phyloP scores from a whole-genome alignment of 2,329 filamentous ascomycete genomes.

The Xylaria sp. region DNA sequence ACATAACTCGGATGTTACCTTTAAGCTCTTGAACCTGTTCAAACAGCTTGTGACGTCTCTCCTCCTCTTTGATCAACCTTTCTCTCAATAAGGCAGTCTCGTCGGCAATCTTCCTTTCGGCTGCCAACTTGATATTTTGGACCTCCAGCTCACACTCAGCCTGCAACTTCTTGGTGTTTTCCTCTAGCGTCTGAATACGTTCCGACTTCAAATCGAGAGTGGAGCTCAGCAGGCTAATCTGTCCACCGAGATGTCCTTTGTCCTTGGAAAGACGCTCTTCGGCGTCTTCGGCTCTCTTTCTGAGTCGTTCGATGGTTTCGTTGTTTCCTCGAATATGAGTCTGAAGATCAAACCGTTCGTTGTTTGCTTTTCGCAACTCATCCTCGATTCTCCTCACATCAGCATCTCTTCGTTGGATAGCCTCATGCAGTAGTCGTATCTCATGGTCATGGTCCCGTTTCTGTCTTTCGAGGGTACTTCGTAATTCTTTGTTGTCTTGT shows the following conservation, averaged over 20 bases:
- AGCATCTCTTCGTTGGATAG: constrained; percentile 65
- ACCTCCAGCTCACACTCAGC: constrained; percentile 41
- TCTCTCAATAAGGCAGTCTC: constrained; percentile 70
- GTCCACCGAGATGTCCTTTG: constrained; percentile 47
- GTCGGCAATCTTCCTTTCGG: constrained; percentile 77
- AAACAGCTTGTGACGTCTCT: constrained; percentile 87
- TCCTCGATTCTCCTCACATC: constrained; percentile 61
- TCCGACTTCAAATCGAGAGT: constrained; percentile 45
- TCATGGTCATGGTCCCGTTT: constrained; percentile 60
- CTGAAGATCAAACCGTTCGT: constrained; percentile 40
- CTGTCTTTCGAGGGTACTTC: constrained; percentile 61
- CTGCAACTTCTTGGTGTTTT: constrained; percentile 41
- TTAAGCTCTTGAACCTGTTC: constrained; percentile 98
- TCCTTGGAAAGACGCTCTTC: constrained; percentile 47
- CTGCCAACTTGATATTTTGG: constrained; percentile 81
- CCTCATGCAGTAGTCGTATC: constrained; percentile 51
- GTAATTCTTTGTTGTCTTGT: constrained; percentile 73
- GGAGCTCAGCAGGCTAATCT: constrained; percentile 45
- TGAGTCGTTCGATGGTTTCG: constrained; percentile 46
- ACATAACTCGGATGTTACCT: constrained; percentile 98
- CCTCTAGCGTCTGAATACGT: constrained; percentile 44
- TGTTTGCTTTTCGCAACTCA: constrained; percentile 49
- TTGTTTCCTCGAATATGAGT: constrained; percentile 43
- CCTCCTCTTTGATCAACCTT: constrained; percentile 91
- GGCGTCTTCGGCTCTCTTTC: constrained; percentile 46